Evolutionary conservation across 768 basidiomycete species (phyloP), one percentile per base, ranked within the genome.

Genomic region (Russula dissimulans): DNA sequence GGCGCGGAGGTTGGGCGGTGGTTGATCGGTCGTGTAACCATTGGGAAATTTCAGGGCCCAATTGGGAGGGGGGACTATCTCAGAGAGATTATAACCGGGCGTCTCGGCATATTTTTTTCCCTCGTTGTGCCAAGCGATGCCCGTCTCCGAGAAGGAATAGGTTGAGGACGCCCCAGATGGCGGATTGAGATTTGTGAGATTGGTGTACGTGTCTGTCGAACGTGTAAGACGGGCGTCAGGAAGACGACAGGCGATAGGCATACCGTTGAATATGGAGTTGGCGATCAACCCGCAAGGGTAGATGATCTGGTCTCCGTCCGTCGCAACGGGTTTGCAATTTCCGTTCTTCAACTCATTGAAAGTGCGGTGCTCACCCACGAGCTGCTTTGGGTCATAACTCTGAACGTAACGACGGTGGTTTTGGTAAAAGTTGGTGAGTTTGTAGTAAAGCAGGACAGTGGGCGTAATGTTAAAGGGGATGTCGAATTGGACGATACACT

Each of bases 231-330:
- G 12, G 47, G 15, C 42, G 43, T 22, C 18, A 18, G 29, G 7
- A 14, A 44, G 58, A 39, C 15, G 32, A 36, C 26, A 46, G 14
- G 36, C 22, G 31, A 31, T 17, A 18, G 22, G 65, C 81, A 39
- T 51, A 91, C 93, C 95, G 69, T 99, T 99, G 78, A 97, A 99
- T 10, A 93, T 42, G 2, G 93, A 97, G 74, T 99, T 99, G 47
- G 97, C 97, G 64, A 99, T 95, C 64, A 99, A 77, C 43, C 97
- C 97, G 66, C 97, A 99, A 2, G 97, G 97, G 69, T 95, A 99
- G 70, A 93, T 82, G 9, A 81, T 77, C 67, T 79, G 83, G 59
- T 74, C 73, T 53, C 78, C 72, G 12, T 66, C 65, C 6, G 73
- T 72, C 5, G 77, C 88, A 49, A 95, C 78, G 3, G 97, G 97